These are phyloP conservation scores for Conringia planisiliqua DNA, from an alignment of 345 rosid genomes.

Conservation along the genomic window DNA sequence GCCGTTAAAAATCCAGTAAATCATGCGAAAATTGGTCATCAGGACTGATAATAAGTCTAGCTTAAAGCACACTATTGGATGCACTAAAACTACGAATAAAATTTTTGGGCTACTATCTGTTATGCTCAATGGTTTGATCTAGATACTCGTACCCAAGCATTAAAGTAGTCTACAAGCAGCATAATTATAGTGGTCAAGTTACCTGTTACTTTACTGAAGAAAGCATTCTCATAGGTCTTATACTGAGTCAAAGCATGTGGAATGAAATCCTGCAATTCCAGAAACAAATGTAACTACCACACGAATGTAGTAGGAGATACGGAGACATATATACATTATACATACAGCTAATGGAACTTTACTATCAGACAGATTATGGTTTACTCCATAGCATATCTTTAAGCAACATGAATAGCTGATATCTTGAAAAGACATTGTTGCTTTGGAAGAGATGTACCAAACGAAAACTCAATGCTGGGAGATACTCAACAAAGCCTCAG, in stretches of 20 bases:
- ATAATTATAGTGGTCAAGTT: background rate
- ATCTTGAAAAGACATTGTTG: background rate
- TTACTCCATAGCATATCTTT: background rate
- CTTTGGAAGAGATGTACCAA: background rate
- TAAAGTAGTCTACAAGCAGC: background rate
- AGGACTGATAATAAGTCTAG: background rate
- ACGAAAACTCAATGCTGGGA: background rate
- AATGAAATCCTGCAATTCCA: constrained; percentile 40
- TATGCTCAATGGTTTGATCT: background rate
- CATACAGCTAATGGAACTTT: background rate
- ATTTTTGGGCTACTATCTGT: background rate
- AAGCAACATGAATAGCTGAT: constrained; percentile 1
- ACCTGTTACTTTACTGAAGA: constrained; percentile 52
- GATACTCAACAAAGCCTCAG: background rate
- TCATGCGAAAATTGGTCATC: background rate
- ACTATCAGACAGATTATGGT: background rate
- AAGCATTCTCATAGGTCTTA: constrained; percentile 43
- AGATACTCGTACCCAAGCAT: background rate
- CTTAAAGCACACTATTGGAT: background rate
- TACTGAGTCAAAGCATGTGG: constrained; percentile 41
- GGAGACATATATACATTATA: no score
- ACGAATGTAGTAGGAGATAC: no score
- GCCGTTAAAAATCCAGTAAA: background rate
- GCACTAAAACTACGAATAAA: background rate
- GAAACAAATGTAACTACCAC: background rate